Evolutionary conservation across 768 basidiomycete species (phyloP).

Genomic region (Plicaturopsis crispa): DNA sequence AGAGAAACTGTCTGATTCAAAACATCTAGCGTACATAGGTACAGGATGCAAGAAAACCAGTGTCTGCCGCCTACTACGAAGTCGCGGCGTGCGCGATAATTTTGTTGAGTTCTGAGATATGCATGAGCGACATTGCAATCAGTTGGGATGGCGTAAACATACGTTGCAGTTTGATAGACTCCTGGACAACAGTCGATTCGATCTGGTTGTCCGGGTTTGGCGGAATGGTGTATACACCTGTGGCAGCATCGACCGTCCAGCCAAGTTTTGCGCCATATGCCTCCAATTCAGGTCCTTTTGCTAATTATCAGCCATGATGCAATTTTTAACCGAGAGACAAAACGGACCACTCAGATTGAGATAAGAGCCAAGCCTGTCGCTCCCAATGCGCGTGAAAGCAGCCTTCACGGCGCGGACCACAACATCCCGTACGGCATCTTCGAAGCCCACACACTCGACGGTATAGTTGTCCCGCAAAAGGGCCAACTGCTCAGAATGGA

Average conservation of each 20-base stretch:
- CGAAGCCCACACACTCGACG: conserved; percentile 76
- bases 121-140: conserved; percentile 3
- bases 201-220: conserved; percentile 86
- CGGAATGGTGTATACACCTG: conserved; percentile 59
- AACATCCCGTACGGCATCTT: conserved; percentile 74
- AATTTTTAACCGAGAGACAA: not conserved
- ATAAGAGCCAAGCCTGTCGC: conserved; percentile 62
- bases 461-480: conserved; percentile 81
- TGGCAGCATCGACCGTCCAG: conserved; percentile 52
- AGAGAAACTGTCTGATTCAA: too few species aligned
- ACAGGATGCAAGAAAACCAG: not conserved
- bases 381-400: conserved; percentile 68
- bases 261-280: conserved; percentile 56
- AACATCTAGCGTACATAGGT: too few species aligned
- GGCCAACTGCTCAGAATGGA: conserved; percentile 63
- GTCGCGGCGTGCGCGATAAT: conserved; percentile 67
- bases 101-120: conserved; percentile 57
- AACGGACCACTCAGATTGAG: conserved; percentile 55
- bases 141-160: conserved; percentile 22
- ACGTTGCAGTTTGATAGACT: conserved; percentile 78
- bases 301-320: not conserved
- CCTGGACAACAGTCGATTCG: conserved; percentile 77
- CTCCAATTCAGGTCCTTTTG: conserved; percentile 46
- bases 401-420: conserved; percentile 71
- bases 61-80: too few species aligned